These are phyloP conservation scores for Globisporangium solare DNA, from an alignment of 352 stramenopile genomes.

Conservation along the genomic window DNA sequence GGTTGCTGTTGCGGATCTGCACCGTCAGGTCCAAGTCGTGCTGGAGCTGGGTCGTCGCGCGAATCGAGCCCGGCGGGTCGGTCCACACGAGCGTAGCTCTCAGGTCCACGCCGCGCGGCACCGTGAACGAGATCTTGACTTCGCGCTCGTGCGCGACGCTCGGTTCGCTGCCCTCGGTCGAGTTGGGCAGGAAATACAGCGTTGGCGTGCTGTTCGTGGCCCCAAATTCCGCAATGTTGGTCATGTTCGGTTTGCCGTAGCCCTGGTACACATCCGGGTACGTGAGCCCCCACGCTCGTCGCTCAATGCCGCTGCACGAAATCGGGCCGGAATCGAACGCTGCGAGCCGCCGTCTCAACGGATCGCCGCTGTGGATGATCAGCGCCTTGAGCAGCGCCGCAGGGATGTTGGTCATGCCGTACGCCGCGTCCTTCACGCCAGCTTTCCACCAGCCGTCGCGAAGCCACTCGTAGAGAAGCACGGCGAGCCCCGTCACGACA, in stretches of 20 bases:
- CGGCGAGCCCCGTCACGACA: slow-evolving; percentile 65
- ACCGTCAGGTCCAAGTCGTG: slow-evolving; percentile 75
- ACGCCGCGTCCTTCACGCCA: slow-evolving; percentile 44
- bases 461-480: slow-evolving; percentile 75
- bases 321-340: slow-evolving; percentile 33
- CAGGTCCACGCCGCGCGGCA: slow-evolving; percentile 55
- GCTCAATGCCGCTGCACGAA: slow-evolving; percentile 38
- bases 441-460: slow-evolving; percentile 77
- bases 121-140: slow-evolving; percentile 68
- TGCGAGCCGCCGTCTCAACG: slow-evolving; percentile 43
- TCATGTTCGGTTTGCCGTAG: slow-evolving; percentile 80
- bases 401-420: slow-evolving; percentile 55
- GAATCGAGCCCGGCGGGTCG: slow-evolving; percentile 60
- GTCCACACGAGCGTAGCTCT: slow-evolving; percentile 79
- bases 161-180: slow-evolving; percentile 51
- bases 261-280: slow-evolving; percentile 80
- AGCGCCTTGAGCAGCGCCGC: slow-evolving; percentile 74
- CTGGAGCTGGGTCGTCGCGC: slow-evolving; percentile 62
- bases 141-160: slow-evolving; percentile 46
- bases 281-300: slow-evolving; percentile 26
- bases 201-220: slow-evolving; percentile 20
- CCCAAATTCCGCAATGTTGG: slow-evolving; percentile 64
- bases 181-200: slow-evolving; percentile 77
- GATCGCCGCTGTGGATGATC: slow-evolving; percentile 72
- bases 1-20: slow-evolving; percentile 48